phyloP scores from a whole-genome alignment of 108 stramenopile species.

The Cyclotella distinguenda region DNA sequence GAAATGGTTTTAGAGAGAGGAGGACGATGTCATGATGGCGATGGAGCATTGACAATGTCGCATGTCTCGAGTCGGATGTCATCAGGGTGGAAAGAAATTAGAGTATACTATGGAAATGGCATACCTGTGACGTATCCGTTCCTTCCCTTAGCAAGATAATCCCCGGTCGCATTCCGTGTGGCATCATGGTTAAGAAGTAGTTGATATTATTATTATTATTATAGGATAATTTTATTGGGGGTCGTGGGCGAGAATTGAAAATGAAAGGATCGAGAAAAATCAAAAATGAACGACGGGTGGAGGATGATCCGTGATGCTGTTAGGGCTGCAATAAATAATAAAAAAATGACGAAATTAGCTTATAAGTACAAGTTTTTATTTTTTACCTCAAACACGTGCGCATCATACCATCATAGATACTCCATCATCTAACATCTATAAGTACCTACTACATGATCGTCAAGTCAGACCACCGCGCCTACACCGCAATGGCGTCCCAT shows the following conservation, averaged over 20 bases:
- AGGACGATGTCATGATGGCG: neutral
- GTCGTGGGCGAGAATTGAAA: neutral
- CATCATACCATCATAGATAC: too few species aligned
- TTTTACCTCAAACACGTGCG: neutral
- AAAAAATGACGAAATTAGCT: neutral
- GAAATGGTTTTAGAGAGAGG: neutral
- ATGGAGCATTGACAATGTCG: neutral
- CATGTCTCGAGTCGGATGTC: neutral
- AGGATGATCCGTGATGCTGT: neutral
- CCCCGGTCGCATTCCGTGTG: constrained; percentile 79
- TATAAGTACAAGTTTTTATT: neutral
- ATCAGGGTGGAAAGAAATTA: neutral
- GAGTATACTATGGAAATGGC: constrained; percentile 15
- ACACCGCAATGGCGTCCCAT: too few species aligned
- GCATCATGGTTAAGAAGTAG: constrained; percentile 16
- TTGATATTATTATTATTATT: neutral
- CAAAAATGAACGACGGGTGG: too few species aligned
- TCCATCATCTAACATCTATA: too few species aligned
- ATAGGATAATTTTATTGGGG: neutral
- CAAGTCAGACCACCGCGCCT: too few species aligned
- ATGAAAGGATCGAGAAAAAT: constrained; percentile 1
- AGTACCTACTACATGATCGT: too few species aligned
- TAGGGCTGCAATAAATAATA: neutral
- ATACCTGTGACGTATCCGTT: constrained; percentile 94
- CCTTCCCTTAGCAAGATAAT: constrained; percentile 99